phyloP scores from a whole-genome alignment of 192 early-diverging fungal genomes.

The Mortierella antarctica region DNA sequence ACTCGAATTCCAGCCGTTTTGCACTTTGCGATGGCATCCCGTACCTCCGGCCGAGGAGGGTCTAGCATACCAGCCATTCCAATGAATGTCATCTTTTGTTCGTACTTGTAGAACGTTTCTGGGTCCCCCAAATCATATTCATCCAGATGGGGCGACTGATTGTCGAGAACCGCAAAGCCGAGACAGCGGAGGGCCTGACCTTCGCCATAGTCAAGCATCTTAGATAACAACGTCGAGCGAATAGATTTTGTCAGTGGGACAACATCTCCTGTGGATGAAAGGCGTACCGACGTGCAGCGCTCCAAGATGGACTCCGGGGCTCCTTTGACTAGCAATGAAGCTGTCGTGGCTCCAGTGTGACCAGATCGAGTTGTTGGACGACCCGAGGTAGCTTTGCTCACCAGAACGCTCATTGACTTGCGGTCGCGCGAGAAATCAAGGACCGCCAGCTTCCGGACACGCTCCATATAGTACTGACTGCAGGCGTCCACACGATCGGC shows the following conservation, averaged over 20 bases:
- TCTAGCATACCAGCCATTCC: slow-evolving; percentile 98
- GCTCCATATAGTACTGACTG: slow-evolving; percentile 77
- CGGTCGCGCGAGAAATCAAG: slow-evolving; percentile 97
- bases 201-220: slow-evolving; percentile 81
- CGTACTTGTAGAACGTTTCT: slow-evolving; percentile 75
- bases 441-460: slow-evolving; percentile 63
- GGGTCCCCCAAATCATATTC: slow-evolving; percentile 67
- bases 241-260: slow-evolving; percentile 74
- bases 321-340: slow-evolving; percentile 89
- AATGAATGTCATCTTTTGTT: slow-evolving; percentile 91
- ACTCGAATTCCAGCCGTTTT: slow-evolving; percentile 96
- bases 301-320: slow-evolving; percentile 94
- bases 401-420: slow-evolving; percentile 97
- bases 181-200: slow-evolving; percentile 87
- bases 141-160: slow-evolving; percentile 60
- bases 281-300: slow-evolving; percentile 76
- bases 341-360: slow-evolving; percentile 20
- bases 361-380: slow-evolving; percentile 40
- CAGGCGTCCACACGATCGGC: slow-evolving; percentile 73
- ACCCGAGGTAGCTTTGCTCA: slow-evolving; percentile 44
- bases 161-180: slow-evolving; percentile 88
- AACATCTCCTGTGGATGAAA: slow-evolving; percentile 54
- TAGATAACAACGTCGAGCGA: slow-evolving; percentile 68
- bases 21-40: slow-evolving; percentile 85
- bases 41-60: slow-evolving; percentile 95